phyloP scores from a whole-genome alignment of 495 filamentous ascomycete genomes.

The Penicillium longicatenatum region DNA sequence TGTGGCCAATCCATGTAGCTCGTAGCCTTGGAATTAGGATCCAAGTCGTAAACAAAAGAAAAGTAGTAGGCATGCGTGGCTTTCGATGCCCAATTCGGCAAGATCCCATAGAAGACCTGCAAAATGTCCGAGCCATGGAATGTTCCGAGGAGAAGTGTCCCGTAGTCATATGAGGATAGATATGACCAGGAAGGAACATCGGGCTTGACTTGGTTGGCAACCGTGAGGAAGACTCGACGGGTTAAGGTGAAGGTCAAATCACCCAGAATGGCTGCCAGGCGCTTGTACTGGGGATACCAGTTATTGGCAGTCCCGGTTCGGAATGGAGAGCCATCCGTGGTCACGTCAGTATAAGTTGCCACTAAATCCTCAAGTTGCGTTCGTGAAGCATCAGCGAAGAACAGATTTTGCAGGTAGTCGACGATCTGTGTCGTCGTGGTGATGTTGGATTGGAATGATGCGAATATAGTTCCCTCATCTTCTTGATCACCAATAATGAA shows the following conservation, averaged over 20 bases:
- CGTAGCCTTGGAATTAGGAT: constrained; percentile 57
- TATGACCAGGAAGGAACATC: constrained; percentile 70
- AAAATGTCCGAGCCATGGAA: constrained; percentile 70
- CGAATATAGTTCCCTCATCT: constrained; percentile 66
- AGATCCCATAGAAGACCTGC: constrained; percentile 64
- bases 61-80: constrained; percentile 64
- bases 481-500: constrained; percentile 61
- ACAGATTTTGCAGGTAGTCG: constrained; percentile 57
- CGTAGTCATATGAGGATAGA: constrained; percentile 65
- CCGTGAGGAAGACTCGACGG: constrained; percentile 57
- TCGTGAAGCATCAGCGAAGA: constrained; percentile 54
- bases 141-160: constrained; percentile 69
- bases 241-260: constrained; percentile 68
- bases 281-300: constrained; percentile 74
- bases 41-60: constrained; percentile 63
- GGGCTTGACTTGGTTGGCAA: constrained; percentile 44
- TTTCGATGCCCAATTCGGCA: constrained; percentile 61
- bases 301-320: constrained; percentile 62
- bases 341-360: constrained; percentile 52
- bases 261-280: constrained; percentile 72
- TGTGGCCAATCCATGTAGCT: constrained; percentile 59
- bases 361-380: constrained; percentile 54
- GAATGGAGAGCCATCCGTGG: constrained; percentile 63
- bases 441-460: constrained; percentile 65
- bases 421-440: constrained; percentile 57